A percentile compares a stretch with the other conserved stretches of the same genome.
phyloP scores from a whole-genome alignment of 129 eudicot genomes.

The Ambrosia trifida region DNA sequence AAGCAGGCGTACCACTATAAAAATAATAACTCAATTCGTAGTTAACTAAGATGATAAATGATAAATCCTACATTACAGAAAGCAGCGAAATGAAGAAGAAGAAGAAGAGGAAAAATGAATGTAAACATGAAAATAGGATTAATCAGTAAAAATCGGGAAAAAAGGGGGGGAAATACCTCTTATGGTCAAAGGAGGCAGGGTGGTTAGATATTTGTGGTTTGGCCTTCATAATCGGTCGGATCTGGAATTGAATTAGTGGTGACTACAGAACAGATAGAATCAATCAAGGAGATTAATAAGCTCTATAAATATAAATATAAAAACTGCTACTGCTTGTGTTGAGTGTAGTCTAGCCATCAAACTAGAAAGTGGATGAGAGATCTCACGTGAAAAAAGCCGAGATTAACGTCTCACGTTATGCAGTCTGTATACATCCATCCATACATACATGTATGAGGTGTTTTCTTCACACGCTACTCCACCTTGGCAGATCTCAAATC shows the following conservation, averaged over 20 bases:
- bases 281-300: background rate
- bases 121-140: background rate
- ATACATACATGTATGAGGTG: no score
- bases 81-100: no score
- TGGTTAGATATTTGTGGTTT: conserved; percentile 46
- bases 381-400: conserved; percentile 65
- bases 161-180: conserved; percentile 45
- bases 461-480: no score
- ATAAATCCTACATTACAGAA: no score
- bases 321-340: background rate
- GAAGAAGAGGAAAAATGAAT: background rate
- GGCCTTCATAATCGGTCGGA: conserved; percentile 46
- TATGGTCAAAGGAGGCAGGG: conserved; percentile 60
- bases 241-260: conserved; percentile 1
- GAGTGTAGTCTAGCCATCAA: background rate
- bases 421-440: no score
- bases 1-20: background rate
- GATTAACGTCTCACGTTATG: conserved; percentile 45
- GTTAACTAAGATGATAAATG: background rate
- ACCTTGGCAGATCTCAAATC: no score
- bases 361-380: conserved; percentile 16
- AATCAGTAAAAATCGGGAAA: no score
- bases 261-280: conserved; percentile 1
- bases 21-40: background rate
- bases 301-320: background rate